phyloP scores from a whole-genome alignment of 106 monocot genomes.

The Phalaenopsis equestris region DNA sequence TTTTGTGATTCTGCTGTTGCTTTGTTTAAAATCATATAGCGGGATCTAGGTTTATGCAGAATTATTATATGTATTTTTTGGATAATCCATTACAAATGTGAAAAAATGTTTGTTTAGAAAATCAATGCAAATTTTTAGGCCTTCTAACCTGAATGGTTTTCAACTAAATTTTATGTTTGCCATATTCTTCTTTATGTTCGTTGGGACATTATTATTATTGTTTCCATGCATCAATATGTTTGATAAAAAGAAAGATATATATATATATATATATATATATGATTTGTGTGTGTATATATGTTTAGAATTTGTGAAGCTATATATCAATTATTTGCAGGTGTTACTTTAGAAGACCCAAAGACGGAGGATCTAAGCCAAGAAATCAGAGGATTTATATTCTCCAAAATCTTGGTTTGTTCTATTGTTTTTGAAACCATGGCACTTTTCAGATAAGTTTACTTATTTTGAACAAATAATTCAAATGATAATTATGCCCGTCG shows the following conservation, averaged over 20 bases:
- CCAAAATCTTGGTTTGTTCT: constrained; percentile 76
- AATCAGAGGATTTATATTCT: constrained; percentile 97
- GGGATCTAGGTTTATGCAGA: neutral
- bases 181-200: neutral
- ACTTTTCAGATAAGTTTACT: neutral
- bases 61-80: neutral
- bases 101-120: neutral
- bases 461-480: neutral
- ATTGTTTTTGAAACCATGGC: neutral
- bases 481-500: neutral
- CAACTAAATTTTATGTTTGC: neutral
- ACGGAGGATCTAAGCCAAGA: constrained; percentile 92
- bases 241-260: neutral
- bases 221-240: neutral
- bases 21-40: neutral
- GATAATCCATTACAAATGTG: neutral
- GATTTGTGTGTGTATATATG: neutral
- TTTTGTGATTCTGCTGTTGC: neutral
- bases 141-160: neutral
- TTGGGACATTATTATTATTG: neutral
- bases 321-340: constrained; percentile 39
- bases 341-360: constrained; percentile 69
- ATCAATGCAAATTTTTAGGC: neutral
- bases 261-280: neutral
- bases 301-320: neutral